These are phyloP conservation scores for Saccharomyces jurei DNA, from an alignment of 805 yeast species.

Conservation along the genomic window DNA sequence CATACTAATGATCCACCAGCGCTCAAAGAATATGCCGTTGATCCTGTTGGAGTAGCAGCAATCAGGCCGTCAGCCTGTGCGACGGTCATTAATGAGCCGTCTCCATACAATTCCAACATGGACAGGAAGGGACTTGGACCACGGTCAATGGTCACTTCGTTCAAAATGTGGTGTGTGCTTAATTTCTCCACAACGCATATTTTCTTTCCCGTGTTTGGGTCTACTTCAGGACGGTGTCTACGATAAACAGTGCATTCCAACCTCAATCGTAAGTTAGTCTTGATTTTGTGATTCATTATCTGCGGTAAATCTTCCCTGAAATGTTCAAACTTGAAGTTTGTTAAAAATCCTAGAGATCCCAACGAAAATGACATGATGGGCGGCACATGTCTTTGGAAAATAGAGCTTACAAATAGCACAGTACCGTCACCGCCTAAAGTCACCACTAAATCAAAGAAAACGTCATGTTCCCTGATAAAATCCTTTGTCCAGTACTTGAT, in stretches of 20 bases:
- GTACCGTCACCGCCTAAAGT: conserved; percentile 98
- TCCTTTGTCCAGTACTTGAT: conserved; percentile 62
- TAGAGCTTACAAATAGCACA: conserved; percentile 76
- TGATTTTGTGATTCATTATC: conserved; percentile 63
- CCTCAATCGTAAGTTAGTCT: conserved; percentile 76
- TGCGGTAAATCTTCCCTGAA: conserved; percentile 50
- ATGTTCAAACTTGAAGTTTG: conserved; percentile 73
- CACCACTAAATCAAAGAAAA: conserved; percentile 63
- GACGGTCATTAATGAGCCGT: conserved; percentile 72
- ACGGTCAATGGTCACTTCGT: conserved; percentile 84
- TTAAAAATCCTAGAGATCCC: conserved; percentile 88
- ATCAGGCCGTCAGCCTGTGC: conserved; percentile 94
- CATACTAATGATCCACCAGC: conserved; percentile 95
- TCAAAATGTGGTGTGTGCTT: conserved; percentile 69
- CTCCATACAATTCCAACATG: conserved; percentile 82
- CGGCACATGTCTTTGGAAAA: conserved; percentile 80
- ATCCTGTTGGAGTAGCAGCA: conserved; percentile 91
- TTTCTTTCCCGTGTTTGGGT: conserved; percentile 40
- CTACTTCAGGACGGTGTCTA: conserved; percentile 26
- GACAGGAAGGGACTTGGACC: conserved; percentile 93
- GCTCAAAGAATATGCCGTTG: conserved; percentile 89
- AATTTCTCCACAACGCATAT: conserved; percentile 26
- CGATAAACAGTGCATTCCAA: conserved; percentile 69
- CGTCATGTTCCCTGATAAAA: conserved; percentile 37
- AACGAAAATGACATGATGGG: conserved; percentile 84